Percentiles rank a stretch among this genome's conserved stretches.
These are phyloP conservation scores for Rhizopogon vulgaris DNA, from an alignment of 768 basidiomycete genomes.

Conservation along the genomic window DNA sequence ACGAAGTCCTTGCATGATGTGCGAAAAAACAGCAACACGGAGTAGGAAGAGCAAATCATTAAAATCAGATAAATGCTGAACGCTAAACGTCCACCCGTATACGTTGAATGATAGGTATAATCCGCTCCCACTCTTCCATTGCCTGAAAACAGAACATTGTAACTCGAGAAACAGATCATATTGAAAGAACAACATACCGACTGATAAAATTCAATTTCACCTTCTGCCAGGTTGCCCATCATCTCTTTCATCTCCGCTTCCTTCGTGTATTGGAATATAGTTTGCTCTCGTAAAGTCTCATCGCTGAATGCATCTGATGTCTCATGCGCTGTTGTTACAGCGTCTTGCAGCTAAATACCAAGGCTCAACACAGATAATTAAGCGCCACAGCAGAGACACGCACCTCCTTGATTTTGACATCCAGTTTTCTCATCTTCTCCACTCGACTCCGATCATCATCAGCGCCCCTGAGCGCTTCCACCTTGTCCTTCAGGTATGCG, in stretches of 20 bases:
- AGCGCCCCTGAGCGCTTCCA: conserved; percentile 86
- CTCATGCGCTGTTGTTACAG: conserved; percentile 90
- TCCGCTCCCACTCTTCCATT: conserved; percentile 97
- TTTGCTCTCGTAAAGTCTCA: conserved; percentile 88
- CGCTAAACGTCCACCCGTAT: conserved; percentile 86
- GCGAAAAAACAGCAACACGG: conserved; percentile 8
- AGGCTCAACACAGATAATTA: not conserved
- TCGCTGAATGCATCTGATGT: conserved; percentile 96
- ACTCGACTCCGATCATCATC: conserved; percentile 92
- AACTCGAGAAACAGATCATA: conserved; percentile 1
- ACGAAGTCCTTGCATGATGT: conserved; percentile 6
- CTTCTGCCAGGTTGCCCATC: conserved; percentile 82
- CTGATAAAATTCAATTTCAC: conserved; percentile 93
- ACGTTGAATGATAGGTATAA: conserved; percentile 88
- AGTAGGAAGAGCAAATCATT: conserved; percentile 9
- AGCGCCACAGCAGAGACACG: not conserved
- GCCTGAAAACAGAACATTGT: conserved; percentile 39
- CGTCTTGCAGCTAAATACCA: conserved; percentile 80
- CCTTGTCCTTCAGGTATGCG: conserved; percentile 86
- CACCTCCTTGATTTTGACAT: conserved; percentile 94
- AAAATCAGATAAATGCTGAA: conserved; percentile 8
- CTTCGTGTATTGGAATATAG: conserved; percentile 84
- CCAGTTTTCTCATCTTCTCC: conserved; percentile 90
- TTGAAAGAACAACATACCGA: conserved; percentile 41
- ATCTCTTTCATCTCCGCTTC: conserved; percentile 97